Base-by-base conservation (phyloP, 2,329 filamentous ascomycete genomes). In the Colletotrichum incanum region DNA sequence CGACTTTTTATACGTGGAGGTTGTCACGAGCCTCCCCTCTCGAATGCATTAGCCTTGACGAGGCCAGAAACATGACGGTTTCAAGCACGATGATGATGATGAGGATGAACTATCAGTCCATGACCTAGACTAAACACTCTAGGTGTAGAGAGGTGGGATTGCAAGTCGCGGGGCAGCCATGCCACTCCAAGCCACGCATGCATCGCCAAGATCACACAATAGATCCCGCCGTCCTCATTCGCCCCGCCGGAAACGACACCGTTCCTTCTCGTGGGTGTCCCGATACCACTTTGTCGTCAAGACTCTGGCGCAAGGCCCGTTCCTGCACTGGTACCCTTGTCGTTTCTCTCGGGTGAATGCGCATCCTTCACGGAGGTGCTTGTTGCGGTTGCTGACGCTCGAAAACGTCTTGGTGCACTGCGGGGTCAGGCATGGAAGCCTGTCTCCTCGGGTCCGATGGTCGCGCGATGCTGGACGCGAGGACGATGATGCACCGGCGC, bases 321-420 rank as follows among this genome's bases (percentile, higher is more conserved):
- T 79, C 55, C 77, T 71, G 55, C 79, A 81, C 47, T 65, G 73
- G 26, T 78, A 78, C 14, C 67, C 75, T 20, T 62, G 58, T 12
- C 68, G 72, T 28, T 75, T 75, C 41, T 76, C 73, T 7, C 76
- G 74, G 14, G 26, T 71, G 34, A 75, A 73, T 4, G 74, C 71
- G 50, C 79, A 81, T 2, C 78, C 78, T 56, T 78, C 75, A 2
- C 74, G 76, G 72, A 76, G 76, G 73, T 81, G 79, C 65, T 80
- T 81, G 68, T 80, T 80, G 31, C 77, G 76, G 63, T 80, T 81
- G 70, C 78, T 78, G 34, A 76, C 67, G 60, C 74, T 80, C 1
- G 78, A 77, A 39, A 81, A 80, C 23, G 70, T 75, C 73, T 79
- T 80, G 52, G 68, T 61, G 47, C 79, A 81, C 14, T 59, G 58